Evolutionary conservation across 306 rosid genomes (phyloP).

Genomic region (Dryas octopetala): DNA sequence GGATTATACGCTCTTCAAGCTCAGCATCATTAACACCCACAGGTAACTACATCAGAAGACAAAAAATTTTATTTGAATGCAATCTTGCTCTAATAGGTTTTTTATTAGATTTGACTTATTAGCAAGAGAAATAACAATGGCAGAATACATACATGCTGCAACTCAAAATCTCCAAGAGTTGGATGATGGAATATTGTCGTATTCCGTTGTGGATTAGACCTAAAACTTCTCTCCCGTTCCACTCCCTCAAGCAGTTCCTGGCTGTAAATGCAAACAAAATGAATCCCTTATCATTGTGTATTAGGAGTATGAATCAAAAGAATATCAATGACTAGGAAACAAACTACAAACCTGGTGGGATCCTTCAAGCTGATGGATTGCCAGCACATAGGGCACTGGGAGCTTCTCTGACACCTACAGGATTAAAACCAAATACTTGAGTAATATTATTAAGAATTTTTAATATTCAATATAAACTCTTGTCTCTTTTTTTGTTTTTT

Average conservation of each 20-base stretch:
- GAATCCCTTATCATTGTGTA: constrained; percentile 13
- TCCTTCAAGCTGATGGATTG: constrained; percentile 92
- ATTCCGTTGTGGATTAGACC: constrained; percentile 77
- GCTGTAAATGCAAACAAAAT: constrained; percentile 40
- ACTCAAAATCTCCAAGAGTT: constrained; percentile 89
- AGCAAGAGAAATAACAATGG: constrained; percentile 21
- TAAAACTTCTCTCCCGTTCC: constrained; percentile 76
- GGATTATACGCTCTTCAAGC: constrained; percentile 95
- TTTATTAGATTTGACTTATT: neutral
- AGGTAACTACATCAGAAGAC: constrained; percentile 63
- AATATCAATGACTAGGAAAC: constrained; percentile 11
- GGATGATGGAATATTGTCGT: constrained; percentile 95
- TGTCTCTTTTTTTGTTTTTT: neutral
- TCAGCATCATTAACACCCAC: constrained; percentile 90
- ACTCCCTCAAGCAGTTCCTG: constrained; percentile 94
- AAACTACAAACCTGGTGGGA: constrained; percentile 68
- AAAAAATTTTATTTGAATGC: constrained; percentile 21
- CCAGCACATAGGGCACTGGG: constrained; percentile 99
- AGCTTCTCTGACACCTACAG: constrained; percentile 94
- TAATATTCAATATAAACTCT: neutral
- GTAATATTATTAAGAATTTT: constrained; percentile 7
- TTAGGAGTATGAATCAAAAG: neutral
- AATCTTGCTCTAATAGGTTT: neutral
- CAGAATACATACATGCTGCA: constrained; percentile 75
- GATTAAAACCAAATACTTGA: constrained; percentile 17